Evolutionary conservation across 257 asterid species (phyloP), one percentile per base, ranked within the genome.

Genomic region (Nicotiana benthamiana): DNA sequence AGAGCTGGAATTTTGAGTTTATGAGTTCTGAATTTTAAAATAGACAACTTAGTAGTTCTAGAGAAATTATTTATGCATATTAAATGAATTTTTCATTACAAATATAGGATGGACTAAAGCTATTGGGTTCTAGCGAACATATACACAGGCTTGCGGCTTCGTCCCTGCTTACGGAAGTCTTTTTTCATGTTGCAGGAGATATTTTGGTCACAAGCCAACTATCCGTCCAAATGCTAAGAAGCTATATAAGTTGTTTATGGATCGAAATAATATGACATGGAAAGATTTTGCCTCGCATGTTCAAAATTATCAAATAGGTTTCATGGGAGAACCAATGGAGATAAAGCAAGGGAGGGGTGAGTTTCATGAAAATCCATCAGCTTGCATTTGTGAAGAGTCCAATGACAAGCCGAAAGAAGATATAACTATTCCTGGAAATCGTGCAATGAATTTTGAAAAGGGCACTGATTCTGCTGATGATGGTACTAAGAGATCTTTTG

Each of bases 251-350:
- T 53, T 88, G 81, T 92, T 92, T 84, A 75, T 54, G 28, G 77
- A 81, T 51, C 83, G 91, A 30, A 80, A 75, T 70, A 90, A 86
- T 83, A 87, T 89, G 90, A 86, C 89, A 13, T 92, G 97, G 97
- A 85, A 86, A 53, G 90, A 84, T 63, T 92, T 92, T 80, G 82
- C 92, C 65, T 86, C 91, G 1, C 83, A 17, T 4, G 87, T 90
- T 70, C 57, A 76, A 84, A 87, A 75, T 32, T 81, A 77, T 82
- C 96, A 92, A 83, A 85, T 83, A 75, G 96, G 96, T 32, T 92
- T 86, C 86, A 91, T 91, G 96, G 94, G 97, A 80, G 93, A 86
- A 66, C 90, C 92, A 46, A 86, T 89, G 43, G 97, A 91, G 83
- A 87, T 88, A 22, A 88, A 80, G 70, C 91, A 89, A 1, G 94